These are phyloP conservation scores for Halocafeteria seosinensis DNA, from an alignment of 108 stramenopile species.

Conservation along the genomic window DNA sequence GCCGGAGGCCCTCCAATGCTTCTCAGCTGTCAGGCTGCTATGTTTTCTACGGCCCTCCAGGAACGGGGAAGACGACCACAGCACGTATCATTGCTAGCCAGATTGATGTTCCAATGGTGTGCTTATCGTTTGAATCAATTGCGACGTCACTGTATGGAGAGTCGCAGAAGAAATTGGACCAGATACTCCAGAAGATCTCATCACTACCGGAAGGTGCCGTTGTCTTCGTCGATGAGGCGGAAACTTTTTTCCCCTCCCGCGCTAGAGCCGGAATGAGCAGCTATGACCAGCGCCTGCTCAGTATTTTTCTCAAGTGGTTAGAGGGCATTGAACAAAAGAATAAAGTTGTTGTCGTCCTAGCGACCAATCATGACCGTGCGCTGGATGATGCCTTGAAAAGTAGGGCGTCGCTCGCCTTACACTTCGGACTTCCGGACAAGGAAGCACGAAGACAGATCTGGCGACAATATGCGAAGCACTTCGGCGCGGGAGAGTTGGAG, in stretches of 20 bases:
- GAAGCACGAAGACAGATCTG: slow-evolving; percentile 5
- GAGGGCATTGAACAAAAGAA: slow-evolving; percentile 1
- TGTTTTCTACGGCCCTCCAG: slow-evolving; percentile 11
- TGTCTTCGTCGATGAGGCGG: slow-evolving; percentile 5
- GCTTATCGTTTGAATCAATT: slow-evolving; percentile 4
- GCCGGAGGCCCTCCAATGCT: not conserved
- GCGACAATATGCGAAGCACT: not conserved
- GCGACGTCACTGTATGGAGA: slow-evolving; percentile 5
- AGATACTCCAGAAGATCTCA: slow-evolving; percentile 8
- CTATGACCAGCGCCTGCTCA: not conserved
- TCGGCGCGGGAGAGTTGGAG: not conserved
- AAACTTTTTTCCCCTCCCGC: slow-evolving; percentile 3
- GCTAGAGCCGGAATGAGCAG: not conserved
- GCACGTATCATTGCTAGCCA: slow-evolving; percentile 8
- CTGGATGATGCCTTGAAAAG: slow-evolving; percentile 1
- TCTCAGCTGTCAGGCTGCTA: not conserved
- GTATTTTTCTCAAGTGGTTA: slow-evolving; percentile 2
- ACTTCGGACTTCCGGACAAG: not conserved
- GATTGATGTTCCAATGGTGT: slow-evolving; percentile 4
- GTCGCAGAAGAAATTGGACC: slow-evolving; percentile 1
- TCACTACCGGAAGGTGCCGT: not conserved
- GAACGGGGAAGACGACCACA: slow-evolving; percentile 13
- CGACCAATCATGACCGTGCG: slow-evolving; percentile 14
- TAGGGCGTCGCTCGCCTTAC: not conserved
- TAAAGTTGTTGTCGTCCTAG: not conserved